phyloP scores from a whole-genome alignment of 78 protist species.

The Dictyostelium intermedium region DNA sequence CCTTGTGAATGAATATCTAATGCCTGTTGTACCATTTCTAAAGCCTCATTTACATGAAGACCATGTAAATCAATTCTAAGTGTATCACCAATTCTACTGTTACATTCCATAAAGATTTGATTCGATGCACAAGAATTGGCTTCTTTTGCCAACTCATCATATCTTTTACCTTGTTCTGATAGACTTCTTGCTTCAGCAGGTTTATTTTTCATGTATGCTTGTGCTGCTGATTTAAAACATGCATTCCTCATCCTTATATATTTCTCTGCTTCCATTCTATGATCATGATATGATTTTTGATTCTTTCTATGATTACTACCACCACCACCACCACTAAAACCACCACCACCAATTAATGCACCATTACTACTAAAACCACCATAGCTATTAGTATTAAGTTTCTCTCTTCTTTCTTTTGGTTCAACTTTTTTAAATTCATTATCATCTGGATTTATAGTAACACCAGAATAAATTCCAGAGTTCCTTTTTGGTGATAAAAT shows the following conservation, averaged over 20 bases:
- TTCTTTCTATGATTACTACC: neutral
- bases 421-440: neutral
- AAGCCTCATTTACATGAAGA: slow-evolving; percentile 51
- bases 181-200: slow-evolving; percentile 10
- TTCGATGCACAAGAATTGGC: slow-evolving; percentile 19
- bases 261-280: slow-evolving; percentile 36
- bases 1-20: slow-evolving; percentile 23
- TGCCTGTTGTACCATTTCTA: slow-evolving; percentile 47
- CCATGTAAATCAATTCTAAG: slow-evolving; percentile 66
- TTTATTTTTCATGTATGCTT: slow-evolving; percentile 37
- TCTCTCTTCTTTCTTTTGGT: neutral
- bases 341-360: neutral
- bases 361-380: neutral
- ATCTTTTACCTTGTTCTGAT: slow-evolving; percentile 9
- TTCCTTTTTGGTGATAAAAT: slow-evolving; percentile 8
- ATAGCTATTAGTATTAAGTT: neutral
- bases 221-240: slow-evolving; percentile 24
- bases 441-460: neutral
- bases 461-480: slow-evolving; percentile 14
- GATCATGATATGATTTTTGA: neutral
- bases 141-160: neutral
- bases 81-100: slow-evolving; percentile 37
- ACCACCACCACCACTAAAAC: neutral
- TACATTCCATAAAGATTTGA: slow-evolving; percentile 48
- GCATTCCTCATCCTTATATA: slow-evolving; percentile 21